Evolutionary conservation across 768 basidiomycete species (phyloP).

Genomic region (Trametes gibbosa): DNA sequence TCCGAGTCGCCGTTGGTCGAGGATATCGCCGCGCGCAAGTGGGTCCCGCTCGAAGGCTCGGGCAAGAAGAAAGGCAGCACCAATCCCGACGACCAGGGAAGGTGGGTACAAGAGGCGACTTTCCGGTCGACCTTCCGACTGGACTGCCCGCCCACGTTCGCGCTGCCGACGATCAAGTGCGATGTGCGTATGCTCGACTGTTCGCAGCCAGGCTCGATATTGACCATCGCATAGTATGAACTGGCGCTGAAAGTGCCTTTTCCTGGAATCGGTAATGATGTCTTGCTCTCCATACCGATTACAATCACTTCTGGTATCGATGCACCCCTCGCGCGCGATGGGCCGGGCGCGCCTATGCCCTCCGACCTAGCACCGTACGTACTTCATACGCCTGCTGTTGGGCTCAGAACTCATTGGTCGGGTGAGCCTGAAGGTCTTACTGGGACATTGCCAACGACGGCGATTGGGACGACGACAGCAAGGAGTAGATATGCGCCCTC

Average conservation of each 20-base stretch:
- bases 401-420: not conserved
- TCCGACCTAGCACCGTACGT: constrained; percentile 11
- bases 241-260: constrained; percentile 6
- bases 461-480: not conserved
- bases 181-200: not conserved
- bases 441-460: not conserved
- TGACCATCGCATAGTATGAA: not conserved
- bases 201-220: no score
- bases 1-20: not conserved
- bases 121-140: constrained; percentile 2
- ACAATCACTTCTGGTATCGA: constrained; percentile 7
- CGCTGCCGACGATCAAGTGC: not conserved
- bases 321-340: not conserved
- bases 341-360: not conserved
- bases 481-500: not conserved
- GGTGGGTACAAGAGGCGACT: constrained; percentile 8
- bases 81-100: not conserved
- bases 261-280: constrained; percentile 4
- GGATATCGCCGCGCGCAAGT: not conserved
- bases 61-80: not conserved
- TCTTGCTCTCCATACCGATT: not conserved
- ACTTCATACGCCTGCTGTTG: not conserved
- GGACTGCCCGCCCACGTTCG: constrained; percentile 12
- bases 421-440: not conserved
- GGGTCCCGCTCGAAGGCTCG: not conserved